These are phyloP conservation scores for Aegilops longissima DNA, from an alignment of 176 grass and related monocot species.

Conservation along the genomic window DNA sequence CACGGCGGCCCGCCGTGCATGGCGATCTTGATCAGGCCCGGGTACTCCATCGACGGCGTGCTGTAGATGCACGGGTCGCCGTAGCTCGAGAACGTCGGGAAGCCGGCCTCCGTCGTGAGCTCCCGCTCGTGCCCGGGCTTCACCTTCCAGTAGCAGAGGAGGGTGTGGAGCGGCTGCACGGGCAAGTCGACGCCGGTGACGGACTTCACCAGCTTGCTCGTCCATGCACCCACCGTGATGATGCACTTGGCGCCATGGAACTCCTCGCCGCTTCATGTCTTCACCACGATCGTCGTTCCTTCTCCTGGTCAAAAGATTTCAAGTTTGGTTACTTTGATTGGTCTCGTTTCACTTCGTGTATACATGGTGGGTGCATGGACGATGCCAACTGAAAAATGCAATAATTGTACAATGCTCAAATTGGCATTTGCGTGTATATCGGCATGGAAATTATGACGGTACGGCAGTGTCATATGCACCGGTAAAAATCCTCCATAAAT, in stretches of 20 bases:
- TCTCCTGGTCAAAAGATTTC: not conserved
- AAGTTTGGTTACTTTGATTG: not conserved
- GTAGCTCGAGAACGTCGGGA: slow-evolving; percentile 88
- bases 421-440: too few species aligned
- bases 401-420: too few species aligned
- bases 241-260: slow-evolving; percentile 57
- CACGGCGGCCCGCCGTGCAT: slow-evolving; percentile 68
- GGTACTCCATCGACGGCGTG: slow-evolving; percentile 81
- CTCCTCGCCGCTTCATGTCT: slow-evolving; percentile 27
- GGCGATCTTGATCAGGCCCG: slow-evolving; percentile 80
- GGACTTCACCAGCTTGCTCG: slow-evolving; percentile 40
- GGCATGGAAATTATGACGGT: too few species aligned
- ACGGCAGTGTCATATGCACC: too few species aligned
- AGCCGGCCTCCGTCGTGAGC: slow-evolving; percentile 47
- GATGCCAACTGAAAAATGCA: too few species aligned
- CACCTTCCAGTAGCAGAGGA: slow-evolving; percentile 85
- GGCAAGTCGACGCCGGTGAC: slow-evolving; percentile 43
- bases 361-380: too few species aligned
- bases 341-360: too few species aligned
- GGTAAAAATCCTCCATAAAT: too few species aligned
- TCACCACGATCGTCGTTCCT: slow-evolving; percentile 35
- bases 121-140: slow-evolving; percentile 37
- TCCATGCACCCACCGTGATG: slow-evolving; percentile 64
- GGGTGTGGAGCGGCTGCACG: slow-evolving; percentile 59
- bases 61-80: slow-evolving; percentile 68